phyloP scores from a whole-genome alignment of 345 rosid genomes.

The Zanthoxylum bungeanum region DNA sequence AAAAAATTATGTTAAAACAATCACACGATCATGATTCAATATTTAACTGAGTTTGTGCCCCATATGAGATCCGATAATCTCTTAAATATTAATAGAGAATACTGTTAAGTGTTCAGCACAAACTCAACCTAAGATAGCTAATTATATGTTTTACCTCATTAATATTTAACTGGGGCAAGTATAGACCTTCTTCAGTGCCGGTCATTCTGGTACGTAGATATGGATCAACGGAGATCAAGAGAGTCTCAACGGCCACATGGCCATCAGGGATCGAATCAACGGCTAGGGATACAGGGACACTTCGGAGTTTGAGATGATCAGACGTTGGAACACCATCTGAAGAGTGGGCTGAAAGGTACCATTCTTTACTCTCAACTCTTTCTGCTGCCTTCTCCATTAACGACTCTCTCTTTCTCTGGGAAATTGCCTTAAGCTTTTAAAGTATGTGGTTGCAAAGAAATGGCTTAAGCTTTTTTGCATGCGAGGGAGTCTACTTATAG shows the following conservation, averaged over 20 bases:
- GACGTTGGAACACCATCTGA: conserved; percentile 37
- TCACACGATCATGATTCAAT: too few species aligned
- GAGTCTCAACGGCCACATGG: conserved; percentile 30
- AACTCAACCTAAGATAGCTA: too few species aligned
- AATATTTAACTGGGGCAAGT: conserved; percentile 24
- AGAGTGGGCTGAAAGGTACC: conserved; percentile 39
- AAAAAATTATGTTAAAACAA: too few species aligned
- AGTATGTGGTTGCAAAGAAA: too few species aligned
- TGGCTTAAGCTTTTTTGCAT: too few species aligned
- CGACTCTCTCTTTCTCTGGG: not conserved
- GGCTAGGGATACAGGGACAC: conserved; percentile 7
- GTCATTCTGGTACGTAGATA: conserved; percentile 31
- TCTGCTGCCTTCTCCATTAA: not conserved
- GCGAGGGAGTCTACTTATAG: too few species aligned
- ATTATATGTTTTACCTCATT: conserved; percentile 36
- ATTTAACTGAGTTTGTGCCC: too few species aligned
- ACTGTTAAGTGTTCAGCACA: too few species aligned
- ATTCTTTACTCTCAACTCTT: conserved; percentile 33
- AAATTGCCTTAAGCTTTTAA: not conserved
- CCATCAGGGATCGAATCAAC: conserved; percentile 26
- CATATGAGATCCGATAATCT: too few species aligned
- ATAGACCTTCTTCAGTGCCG: conserved; percentile 36
- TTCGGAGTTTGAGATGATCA: conserved; percentile 37
- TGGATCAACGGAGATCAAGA: conserved; percentile 43
- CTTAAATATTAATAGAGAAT: too few species aligned